A percentile compares a stretch with the other conserved stretches of the same genome.
phyloP scores from a whole-genome alignment of 1,284 basidiomycete genomes.

The Xerocomus amazonicus region DNA sequence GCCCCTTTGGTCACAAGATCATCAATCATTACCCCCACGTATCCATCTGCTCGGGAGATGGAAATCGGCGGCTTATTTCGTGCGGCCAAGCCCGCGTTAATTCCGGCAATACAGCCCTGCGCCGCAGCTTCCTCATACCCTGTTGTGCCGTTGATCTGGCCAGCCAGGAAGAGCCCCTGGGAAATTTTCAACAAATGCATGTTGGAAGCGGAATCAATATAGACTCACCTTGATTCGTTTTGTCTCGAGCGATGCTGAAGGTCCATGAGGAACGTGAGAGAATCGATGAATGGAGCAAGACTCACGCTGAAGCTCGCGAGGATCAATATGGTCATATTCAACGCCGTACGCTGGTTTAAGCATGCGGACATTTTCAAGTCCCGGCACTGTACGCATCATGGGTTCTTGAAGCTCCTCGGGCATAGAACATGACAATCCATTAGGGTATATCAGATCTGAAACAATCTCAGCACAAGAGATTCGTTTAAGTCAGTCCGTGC shows the following conservation, averaged over 20 bases:
- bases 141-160: constrained; percentile 89
- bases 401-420: constrained; percentile 78
- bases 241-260: constrained; percentile 75
- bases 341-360: constrained; percentile 86
- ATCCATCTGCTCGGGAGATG: constrained; percentile 80
- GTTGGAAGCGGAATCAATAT: background rate
- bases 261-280: background rate
- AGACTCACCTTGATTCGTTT: constrained; percentile 64
- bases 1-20: constrained; percentile 85
- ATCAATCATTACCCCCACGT: constrained; percentile 87
- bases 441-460: constrained; percentile 81
- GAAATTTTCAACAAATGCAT: background rate
- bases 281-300: constrained; percentile 5
- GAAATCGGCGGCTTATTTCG: constrained; percentile 53
- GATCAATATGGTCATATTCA: constrained; percentile 91
- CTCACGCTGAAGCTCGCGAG: constrained; percentile 71
- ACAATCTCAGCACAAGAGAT: background rate
- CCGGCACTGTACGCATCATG: constrained; percentile 80
- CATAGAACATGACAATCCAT: constrained; percentile 84
- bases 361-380: constrained; percentile 80
- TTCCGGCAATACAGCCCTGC: constrained; percentile 80
- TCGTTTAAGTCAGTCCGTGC: constrained; percentile 4
- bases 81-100: constrained; percentile 79
- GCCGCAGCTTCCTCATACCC: constrained; percentile 92
- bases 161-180: constrained; percentile 80